Base-by-base conservation (phyloP, 2,329 filamentous ascomycete species). In the Pestalotiopsis fici region DNA sequence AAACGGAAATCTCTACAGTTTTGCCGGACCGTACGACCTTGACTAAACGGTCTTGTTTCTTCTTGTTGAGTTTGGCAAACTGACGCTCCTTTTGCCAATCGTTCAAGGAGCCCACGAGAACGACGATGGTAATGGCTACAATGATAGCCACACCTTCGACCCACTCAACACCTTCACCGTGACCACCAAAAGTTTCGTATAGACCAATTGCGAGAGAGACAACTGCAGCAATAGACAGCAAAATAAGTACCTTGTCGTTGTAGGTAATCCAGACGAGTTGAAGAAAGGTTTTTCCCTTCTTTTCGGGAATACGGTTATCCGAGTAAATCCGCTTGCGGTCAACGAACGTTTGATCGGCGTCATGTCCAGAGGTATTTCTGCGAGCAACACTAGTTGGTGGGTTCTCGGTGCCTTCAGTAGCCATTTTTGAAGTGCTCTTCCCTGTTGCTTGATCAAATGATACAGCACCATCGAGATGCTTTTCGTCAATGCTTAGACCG, bases 71-170 rank as follows among this genome's bases (percentile, higher is more conserved):
- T 75, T 90, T 92, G 63, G 92, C 91, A 74, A 94, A 94, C 74
- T 94, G 92, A 25, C 90, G 86, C 78, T 94, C 92, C 79, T 94
- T 94, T 75, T 93, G 90, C 83, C 89, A 95, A 75, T 95, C 92
- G 74, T 94, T 94, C 69, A 93, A 78, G 55, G 92, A 93, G 59
- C 92, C 92, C 61, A 94, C 92, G 47, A 92, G 78, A 18, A 94
- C 91, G 59, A 94, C 92, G 63, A 94, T 93, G 54, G 87, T 81
- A 73, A 95, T 93, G 68, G 92, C 92, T n/a, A 89, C 91, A 66
- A 94, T 91, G 70, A 95, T 94, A 69, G 92, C 92, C 27, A 94
- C 92, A 71, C 92, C 92, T 77, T 95, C 92, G 35, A 95, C 88
- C 92, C 92, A 95, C 75, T 94, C 92, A 2, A 93, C 89, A 59